Evolutionary conservation across 352 stramenopile species (phyloP), one percentile per base, ranked within the genome.

Genomic region (Globisporangium parvum): DNA sequence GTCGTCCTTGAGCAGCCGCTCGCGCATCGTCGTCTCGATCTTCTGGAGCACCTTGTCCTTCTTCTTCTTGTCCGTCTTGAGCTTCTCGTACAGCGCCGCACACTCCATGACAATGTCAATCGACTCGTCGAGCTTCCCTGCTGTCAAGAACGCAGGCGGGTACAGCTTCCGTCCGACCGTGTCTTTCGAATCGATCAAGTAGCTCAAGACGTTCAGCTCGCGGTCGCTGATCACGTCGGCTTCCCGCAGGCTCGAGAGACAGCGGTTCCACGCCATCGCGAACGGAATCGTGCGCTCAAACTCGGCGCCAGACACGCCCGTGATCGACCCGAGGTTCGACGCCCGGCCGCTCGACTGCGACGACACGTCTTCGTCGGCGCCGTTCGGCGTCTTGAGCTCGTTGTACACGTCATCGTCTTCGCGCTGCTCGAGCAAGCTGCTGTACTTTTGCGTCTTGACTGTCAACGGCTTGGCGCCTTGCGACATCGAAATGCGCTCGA

Each of bases 11-110:
- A 87, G 69, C 20, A 95, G 65, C 57, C 85, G 80, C 26, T 91
- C 82, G 18, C 78, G 80, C 85, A 95, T 95, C 12, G 77, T 86
- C 17, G 71, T 89, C 50, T 93, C 85, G 40, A 95, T 86, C 67
- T 93, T 95, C 57, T 95, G 82, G 20, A 95, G 57, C 2, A 77
- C 66, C 66, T 95, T 95, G 15, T 90, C 85, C 52, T 95, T 91
- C 62, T 93, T 93, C 65, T 95, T 95, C 61, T 94, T 92, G 66
- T 93, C 85, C 2, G 73, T 78, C 51, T 76, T 85, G 20, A 95
- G 69, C 56, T 91, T 90, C 53, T 95, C 80, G 53, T 93, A 91
- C 24, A 93, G 55, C 14, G 80, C 69, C 0, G 77, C 75, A 44
- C 85, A 95, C 24, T 95, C 85, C 0, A 74, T 73, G 42, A 91